Conservation (phyloP, 805 yeast genomes). For the Metschnikowia baotianmanensis region DNA sequence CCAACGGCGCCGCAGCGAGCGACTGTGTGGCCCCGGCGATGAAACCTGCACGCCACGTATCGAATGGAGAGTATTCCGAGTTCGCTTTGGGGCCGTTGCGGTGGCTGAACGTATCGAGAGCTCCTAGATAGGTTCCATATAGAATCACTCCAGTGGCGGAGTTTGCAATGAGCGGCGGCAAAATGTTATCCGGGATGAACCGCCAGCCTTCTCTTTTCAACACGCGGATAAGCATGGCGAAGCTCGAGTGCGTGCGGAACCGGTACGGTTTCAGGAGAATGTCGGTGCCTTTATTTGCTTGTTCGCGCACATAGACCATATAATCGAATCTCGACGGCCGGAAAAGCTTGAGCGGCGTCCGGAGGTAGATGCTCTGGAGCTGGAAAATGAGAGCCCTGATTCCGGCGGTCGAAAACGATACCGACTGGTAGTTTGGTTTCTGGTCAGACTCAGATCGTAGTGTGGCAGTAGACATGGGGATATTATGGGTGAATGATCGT, state of each 20-base stretch:
- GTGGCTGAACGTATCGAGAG: slow-evolving; percentile 36
- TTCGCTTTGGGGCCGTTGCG: slow-evolving; percentile 11
- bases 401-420: slow-evolving; percentile 83
- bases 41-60: slow-evolving; percentile 77
- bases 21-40: slow-evolving; percentile 86
- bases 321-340: slow-evolving; percentile 90
- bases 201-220: slow-evolving; percentile 79
- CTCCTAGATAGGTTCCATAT: slow-evolving; percentile 74
- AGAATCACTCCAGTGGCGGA: slow-evolving; percentile 85
- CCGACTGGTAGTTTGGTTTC: slow-evolving; percentile 41
- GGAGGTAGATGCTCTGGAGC: slow-evolving; percentile 68
- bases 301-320: slow-evolving; percentile 61
- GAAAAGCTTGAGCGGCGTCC: slow-evolving; percentile 83
- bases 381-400: slow-evolving; percentile 81
- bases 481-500: neutral
- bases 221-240: slow-evolving; percentile 72
- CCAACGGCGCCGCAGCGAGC: slow-evolving; percentile 90
- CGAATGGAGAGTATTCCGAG: slow-evolving; percentile 31
- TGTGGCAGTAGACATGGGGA: slow-evolving; percentile 5
- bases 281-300: slow-evolving; percentile 45
- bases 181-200: slow-evolving; percentile 76
- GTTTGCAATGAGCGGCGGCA: slow-evolving; percentile 88
- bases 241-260: slow-evolving; percentile 68
- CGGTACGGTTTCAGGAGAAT: slow-evolving; percentile 49
- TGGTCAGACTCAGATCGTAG: slow-evolving; percentile 17